phyloP scores from a whole-genome alignment of 148 eudicot species.

The Rhododendron simsii region DNA sequence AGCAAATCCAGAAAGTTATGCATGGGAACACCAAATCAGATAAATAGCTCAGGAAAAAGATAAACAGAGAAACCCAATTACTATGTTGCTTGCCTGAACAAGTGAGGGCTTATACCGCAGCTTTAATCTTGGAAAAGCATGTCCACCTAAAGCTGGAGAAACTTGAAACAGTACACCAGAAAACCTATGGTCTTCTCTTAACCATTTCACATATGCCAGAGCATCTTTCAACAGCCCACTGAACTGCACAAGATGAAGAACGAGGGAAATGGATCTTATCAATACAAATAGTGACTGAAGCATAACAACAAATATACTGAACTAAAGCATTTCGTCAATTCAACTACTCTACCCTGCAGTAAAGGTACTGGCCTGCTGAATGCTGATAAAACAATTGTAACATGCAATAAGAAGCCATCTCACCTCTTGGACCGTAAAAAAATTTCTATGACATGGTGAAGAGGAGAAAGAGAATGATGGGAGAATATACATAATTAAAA shows the following conservation, averaged over 20 bases:
- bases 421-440: neutral
- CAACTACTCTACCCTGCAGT: neutral
- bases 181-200: conserved; percentile 73
- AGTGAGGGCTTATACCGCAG: conserved; percentile 89
- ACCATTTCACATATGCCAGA: conserved; percentile 65
- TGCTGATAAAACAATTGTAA: neutral
- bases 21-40: neutral
- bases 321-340: conserved; percentile 4
- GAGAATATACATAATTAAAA: neutral
- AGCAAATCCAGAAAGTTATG: neutral
- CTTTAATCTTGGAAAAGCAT: conserved; percentile 88
- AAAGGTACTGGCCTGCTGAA: neutral
- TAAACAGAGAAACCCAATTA: neutral
- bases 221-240: conserved; percentile 91
- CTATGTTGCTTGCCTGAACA: conserved; percentile 69
- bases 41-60: neutral
- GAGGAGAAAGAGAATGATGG: neutral
- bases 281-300: neutral
- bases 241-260: conserved; percentile 51
- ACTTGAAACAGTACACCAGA: conserved; percentile 67
- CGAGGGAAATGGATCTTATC: neutral
- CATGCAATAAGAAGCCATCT: neutral
- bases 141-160: conserved; percentile 68
- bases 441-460: neutral
- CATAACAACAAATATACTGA: neutral